phyloP scores from a whole-genome alignment of 768 basidiomycete species.

The Suillus subaureus region DNA sequence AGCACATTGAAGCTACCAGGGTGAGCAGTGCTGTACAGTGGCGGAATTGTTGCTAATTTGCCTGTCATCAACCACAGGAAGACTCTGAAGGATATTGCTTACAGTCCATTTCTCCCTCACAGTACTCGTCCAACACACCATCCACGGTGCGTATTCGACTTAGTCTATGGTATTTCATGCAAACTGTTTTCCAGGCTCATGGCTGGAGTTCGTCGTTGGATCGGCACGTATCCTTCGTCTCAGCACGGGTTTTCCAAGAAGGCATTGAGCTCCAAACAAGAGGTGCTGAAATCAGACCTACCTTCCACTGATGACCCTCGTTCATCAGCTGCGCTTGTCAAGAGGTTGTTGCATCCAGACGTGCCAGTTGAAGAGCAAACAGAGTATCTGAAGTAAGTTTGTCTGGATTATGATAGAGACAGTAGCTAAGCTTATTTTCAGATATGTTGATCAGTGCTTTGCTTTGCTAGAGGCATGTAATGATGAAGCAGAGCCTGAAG shows the following conservation, averaged over 20 bases:
- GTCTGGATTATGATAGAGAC: not conserved
- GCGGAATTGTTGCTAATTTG: not conserved
- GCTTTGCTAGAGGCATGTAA: slow-evolving; percentile 62
- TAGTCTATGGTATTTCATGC: slow-evolving; percentile 23
- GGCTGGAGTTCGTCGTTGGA: slow-evolving; percentile 80
- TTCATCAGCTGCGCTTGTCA: slow-evolving; percentile 63
- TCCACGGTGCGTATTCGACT: slow-evolving; percentile 34
- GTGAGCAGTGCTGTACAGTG: slow-evolving; percentile 40
- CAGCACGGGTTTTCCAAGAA: slow-evolving; percentile 45
- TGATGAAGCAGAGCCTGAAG: slow-evolving; percentile 55
- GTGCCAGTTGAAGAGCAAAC: slow-evolving; percentile 65
- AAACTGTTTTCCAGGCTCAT: slow-evolving; percentile 54
- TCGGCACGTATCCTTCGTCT: slow-evolving; percentile 53
- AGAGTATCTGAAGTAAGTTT: slow-evolving; percentile 70
- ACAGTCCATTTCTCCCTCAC: slow-evolving; percentile 76
- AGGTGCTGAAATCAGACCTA: slow-evolving; percentile 27
- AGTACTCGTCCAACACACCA: slow-evolving; percentile 40
- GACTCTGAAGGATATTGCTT: slow-evolving; percentile 63
- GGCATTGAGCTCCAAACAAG: slow-evolving; percentile 28
- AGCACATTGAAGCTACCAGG: slow-evolving; percentile 83
- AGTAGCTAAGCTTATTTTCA: slow-evolving; percentile 25
- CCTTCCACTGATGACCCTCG: slow-evolving; percentile 29
- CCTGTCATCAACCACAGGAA: slow-evolving; percentile 47
- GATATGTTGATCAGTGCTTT: slow-evolving; percentile 76
- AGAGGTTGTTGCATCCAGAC: slow-evolving; percentile 57